Evolutionary conservation across 176 grass and related monocot species (phyloP), one percentile per base, ranked within the genome.

Genomic region (Phoenix dactylifera): DNA sequence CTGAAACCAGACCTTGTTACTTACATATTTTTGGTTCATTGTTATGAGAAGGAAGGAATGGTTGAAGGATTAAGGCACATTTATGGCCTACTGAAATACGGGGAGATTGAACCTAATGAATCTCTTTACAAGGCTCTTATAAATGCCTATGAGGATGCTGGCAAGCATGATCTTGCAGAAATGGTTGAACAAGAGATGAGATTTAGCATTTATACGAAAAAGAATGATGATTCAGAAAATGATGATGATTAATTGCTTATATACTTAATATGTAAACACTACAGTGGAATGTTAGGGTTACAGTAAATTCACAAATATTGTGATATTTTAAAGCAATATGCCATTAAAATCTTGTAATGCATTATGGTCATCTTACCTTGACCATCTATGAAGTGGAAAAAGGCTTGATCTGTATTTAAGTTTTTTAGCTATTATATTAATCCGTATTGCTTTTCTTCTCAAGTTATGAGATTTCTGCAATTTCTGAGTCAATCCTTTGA

Each of bases 121-220:
- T 69, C 76, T 55, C 59, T 72, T 18, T 72, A 58, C 68, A 82
- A 76, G 51, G n/a, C 63, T 62, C 18, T 73, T 48, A 65, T 69
- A 7, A 54, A 59, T 79, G 65, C 74, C 7, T 82, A 44, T 49
- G 58, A 62, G 32, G 62, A 72, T 74, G 26, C 59, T 54, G 71
- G 67, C 65, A 84, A 49, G 9, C 50, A 64, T 78, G 64, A 75
- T 81, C 53, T 84, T 67, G 58, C 77, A 24, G 57, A 63, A 55
- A 72, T 79, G 72, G 74, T 66, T 81, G 63, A 76, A 32, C 55
- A 89, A 79, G 49, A 83, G 78, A 79, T 83, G 74, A 67, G 50
- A 75, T 79, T 59, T 49, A 24, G 22, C 59, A 25, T 44, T 70
- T 53, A 57, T 54, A 52, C 49, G 53, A 10, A 12, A 57, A 28